Base-by-base conservation (phyloP, 495 filamentous ascomycete species). In the Rhizodiscina lignyota region DNA sequence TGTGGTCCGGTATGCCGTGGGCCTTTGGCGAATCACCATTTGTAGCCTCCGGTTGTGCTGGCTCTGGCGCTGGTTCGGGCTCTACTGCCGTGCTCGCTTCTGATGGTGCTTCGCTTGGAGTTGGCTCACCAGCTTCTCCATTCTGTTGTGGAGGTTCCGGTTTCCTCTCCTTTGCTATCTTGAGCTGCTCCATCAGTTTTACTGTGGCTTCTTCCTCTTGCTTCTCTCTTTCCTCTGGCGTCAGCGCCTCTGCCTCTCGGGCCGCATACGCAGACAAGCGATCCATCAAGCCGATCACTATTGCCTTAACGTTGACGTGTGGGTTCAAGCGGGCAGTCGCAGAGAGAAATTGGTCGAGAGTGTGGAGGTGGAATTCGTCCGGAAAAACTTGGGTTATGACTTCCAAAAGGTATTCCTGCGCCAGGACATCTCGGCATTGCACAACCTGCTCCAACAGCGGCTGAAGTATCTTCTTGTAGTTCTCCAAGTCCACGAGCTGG, bases 351-450 rank as follows among this genome's bases (percentile, higher is more conserved):
- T 92, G 78, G 50, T 97, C 91, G 11, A 97, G 68, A 0, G 89
- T 96, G 50, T 96, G 85, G 10, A 97, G 71, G 52, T 97, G 89
- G 52, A 83, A 97, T 54, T 97, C 89, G 60, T 97, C 89, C 2
- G 89, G 91, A 60, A 97, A 97, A 30, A 97, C 89, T 58, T 97
- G 91, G 2, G 91, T 97, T 43, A 97, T 87, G 40, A 97, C 91
- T 68, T 97, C 89, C 27, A 96, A 64, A 13, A 97, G 68, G 63
- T 97, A 97, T 54, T 97, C 89, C 55, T 97, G 89, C 19, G 89
- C 89, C 40, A 97, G 56, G 4, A 97, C 84, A 66, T 97, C 89
- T 26, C 89, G 76, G 52, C 89, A 97, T 53, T 96, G 87, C 22
- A 97, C 89, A 35, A 97, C 86, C 56, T 97, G 89, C 48, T 96